Conservation (phyloP, 345 rosid species). For the Arabis alpina region DNA sequence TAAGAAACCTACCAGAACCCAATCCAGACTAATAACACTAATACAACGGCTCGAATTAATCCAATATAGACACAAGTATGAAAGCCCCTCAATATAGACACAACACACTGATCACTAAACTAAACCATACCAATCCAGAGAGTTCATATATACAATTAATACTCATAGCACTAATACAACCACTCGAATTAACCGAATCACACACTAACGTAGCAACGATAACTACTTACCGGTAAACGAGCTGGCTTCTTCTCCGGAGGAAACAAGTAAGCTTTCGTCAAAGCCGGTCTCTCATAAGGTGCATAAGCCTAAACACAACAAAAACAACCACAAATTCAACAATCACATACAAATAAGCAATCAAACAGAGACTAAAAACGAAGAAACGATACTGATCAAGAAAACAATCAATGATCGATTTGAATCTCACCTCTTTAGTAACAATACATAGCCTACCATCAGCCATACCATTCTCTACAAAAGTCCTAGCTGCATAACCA, state of each 20-base stretch:
- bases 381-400: background rate
- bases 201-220: background rate
- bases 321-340: slow-evolving; percentile 7
- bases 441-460: slow-evolving; percentile 92
- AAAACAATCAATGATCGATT: slow-evolving; percentile 4
- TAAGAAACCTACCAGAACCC: background rate
- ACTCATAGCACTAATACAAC: background rate
- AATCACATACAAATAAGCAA: background rate
- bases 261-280: slow-evolving; percentile 92
- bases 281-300: slow-evolving; percentile 97
- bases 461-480: slow-evolving; percentile 95
- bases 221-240: slow-evolving; percentile 76
- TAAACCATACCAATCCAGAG: slow-evolving; percentile 5
- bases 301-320: slow-evolving; percentile 66
- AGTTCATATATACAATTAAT: background rate
- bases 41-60: background rate
- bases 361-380: background rate
- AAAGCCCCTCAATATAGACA: slow-evolving; percentile 50
- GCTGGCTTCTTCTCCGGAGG: slow-evolving; percentile 92
- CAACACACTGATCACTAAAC: background rate
- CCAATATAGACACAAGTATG: slow-evolving; percentile 71
- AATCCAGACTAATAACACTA: background rate
- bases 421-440: slow-evolving; percentile 71
- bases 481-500: slow-evolving; percentile 91
- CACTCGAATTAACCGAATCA: background rate